A percentile compares a stretch with the other conserved stretches of the same genome.
These are phyloP conservation scores for Brassica incana DNA, from an alignment of 345 rosid species.

Conservation along the genomic window DNA sequence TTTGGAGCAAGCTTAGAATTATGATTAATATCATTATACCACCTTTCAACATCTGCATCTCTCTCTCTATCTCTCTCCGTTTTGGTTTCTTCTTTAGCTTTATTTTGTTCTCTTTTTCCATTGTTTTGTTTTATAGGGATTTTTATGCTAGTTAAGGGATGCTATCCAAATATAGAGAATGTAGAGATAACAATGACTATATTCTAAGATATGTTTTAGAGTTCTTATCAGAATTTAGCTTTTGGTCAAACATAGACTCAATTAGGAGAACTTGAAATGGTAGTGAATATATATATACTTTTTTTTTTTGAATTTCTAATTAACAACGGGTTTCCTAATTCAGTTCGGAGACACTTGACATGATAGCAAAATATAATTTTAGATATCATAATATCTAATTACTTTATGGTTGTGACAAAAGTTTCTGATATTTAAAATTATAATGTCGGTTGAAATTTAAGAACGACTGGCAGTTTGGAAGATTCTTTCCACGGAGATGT, in stretches of 20 bases:
- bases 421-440: background rate
- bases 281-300: background rate
- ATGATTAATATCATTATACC: background rate
- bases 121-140: background rate
- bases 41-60: background rate
- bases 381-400: background rate
- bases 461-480: background rate
- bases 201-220: background rate
- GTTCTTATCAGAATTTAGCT: background rate
- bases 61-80: background rate
- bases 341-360: background rate
- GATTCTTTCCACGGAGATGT: background rate
- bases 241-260: background rate
- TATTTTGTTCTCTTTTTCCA: background rate
- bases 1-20: background rate
- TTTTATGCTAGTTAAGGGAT: background rate
- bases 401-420: background rate
- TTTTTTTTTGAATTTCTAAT: background rate
- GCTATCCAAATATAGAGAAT: background rate
- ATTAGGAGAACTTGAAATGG: background rate
- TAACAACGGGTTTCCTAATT: background rate
- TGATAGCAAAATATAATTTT: background rate
- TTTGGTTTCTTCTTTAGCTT: background rate
- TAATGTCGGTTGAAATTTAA: background rate
- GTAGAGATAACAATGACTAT: background rate